Conservation (phyloP, 331 rosid species). For the Acacia pycnantha region DNA sequence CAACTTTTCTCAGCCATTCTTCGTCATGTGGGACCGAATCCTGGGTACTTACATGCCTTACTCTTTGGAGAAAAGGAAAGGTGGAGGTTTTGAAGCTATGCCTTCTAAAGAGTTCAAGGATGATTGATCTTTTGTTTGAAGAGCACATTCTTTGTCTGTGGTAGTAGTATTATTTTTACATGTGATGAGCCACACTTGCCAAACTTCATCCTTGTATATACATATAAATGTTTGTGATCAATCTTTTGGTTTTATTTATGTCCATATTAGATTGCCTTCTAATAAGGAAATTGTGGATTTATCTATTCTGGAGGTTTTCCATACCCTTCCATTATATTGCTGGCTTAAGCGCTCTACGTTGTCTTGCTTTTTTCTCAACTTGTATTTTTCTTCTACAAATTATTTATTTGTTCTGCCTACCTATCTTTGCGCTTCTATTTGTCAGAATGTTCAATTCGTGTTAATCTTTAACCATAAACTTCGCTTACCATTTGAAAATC, state of each 20-base stretch:
- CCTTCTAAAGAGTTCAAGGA: constrained; percentile 65
- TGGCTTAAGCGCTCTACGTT: not conserved
- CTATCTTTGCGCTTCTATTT: not conserved
- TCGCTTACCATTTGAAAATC: not conserved
- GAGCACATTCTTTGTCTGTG: constrained; percentile 39
- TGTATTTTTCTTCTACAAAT: not conserved
- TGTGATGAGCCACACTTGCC: constrained; percentile 42
- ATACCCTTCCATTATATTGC: not conserved
- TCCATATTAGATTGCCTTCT: constrained; percentile 2
- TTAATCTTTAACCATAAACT: not conserved
- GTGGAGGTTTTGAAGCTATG: constrained; percentile 81
- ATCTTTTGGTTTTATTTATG: constrained; percentile 1
- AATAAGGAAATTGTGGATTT: constrained; percentile 13
- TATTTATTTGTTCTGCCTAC: not conserved
- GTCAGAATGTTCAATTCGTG: not conserved
- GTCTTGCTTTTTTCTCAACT: not conserved
- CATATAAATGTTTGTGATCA: not conserved
- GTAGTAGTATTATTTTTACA: constrained; percentile 42
- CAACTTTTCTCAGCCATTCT: constrained; percentile 95
- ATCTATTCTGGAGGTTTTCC: not conserved
- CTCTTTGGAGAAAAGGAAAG: constrained; percentile 58
- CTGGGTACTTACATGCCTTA: constrained; percentile 94
- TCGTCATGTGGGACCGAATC: constrained; percentile 82
- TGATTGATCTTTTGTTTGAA: constrained; percentile 38
- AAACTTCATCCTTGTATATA: constrained; percentile 47